Base-by-base conservation (phyloP, 1,139 yeast genomes). In the Taphrina sp. region DNA sequence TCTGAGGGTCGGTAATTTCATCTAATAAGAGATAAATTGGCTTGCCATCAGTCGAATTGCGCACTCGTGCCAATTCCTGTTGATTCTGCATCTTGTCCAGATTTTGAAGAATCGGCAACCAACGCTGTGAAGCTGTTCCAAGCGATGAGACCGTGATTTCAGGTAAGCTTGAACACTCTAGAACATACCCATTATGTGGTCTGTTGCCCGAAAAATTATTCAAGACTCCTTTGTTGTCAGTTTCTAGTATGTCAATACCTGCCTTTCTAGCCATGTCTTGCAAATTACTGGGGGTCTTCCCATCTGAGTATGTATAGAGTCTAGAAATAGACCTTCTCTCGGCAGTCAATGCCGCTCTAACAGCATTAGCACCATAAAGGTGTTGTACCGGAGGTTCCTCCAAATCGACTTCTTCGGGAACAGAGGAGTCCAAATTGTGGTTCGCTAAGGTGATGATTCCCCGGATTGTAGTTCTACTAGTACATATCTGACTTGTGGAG, bases 1-100 rank as follows among this genome's bases (percentile, higher is more conserved):
- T 90, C 67, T 87, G 95, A 0, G 96, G 95, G 66, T 90, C 96
- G 3, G 89, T 82, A 52, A 90, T 34, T 38, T 52, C 53, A 37
- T 57, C 59, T 22, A 57, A 19, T 17, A 51, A 33, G 16, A 57
- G 41, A 43, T 52, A 57, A 14, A 57, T 34, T 20, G 53, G 47
- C 20, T 14, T 16, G 12, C 34, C 42, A 2, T 26, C 31, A 12
- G 12, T 8, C 16, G 34, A 3, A 20, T 8, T 10, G 12, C 8
- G 19, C 5, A 12, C 41, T 12, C 33, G 17, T 5, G 37, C 3
- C 2, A 16, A 10, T 12, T n/a, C 19, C 3, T 12, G 10, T 12
- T 23, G 12, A 5, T 24, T 16, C 31, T 16, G 12, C 56, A 43
- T 52, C 12, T 26, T 10, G 45, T 39, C 47, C 7, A 16, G 10